phyloP scores from a whole-genome alignment of 768 basidiomycete species.

The Trametes maxima region DNA sequence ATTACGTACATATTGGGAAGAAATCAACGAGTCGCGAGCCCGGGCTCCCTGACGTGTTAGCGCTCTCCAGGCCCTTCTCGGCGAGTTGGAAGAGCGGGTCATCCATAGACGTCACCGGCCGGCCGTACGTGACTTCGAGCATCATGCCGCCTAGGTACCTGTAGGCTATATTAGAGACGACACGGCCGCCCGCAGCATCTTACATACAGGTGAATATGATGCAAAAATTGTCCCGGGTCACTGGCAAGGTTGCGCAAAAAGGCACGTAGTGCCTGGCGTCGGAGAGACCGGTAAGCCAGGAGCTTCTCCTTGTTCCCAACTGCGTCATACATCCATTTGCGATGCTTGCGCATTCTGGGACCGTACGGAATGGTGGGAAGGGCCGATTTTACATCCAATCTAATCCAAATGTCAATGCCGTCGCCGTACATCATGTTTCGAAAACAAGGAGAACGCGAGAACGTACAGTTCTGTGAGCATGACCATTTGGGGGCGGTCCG shows the following conservation, averaged over 20 bases:
- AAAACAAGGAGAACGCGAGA: neutral
- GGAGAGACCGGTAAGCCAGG: conserved; percentile 10
- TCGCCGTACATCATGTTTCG: neutral
- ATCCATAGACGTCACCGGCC: neutral
- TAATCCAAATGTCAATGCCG: neutral
- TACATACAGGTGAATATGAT: conserved; percentile 4
- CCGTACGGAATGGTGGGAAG: conserved; percentile 11
- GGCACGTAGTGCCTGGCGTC: conserved; percentile 10
- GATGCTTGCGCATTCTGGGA: conserved; percentile 20
- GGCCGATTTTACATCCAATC: conserved; percentile 16
- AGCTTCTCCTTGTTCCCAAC: conserved; percentile 11
- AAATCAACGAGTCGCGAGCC: neutral
- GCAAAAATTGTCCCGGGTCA: conserved; percentile 10
- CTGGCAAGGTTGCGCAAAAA: conserved; percentile 15
- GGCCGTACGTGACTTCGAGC: neutral
- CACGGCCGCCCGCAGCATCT: neutral
- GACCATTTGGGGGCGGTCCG: conserved; percentile 28
- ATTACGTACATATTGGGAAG: neutral
- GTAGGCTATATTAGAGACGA: too few species aligned
- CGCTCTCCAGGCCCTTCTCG: neutral
- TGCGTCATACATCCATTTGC: conserved; percentile 22
- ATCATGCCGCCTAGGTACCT: conserved; percentile 30
- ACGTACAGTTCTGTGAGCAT: conserved; percentile 16
- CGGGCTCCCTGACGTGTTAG: neutral
- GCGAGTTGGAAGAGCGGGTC: neutral